Conservation (phyloP, 306 rosid species). For the Rubus idaeus region DNA sequence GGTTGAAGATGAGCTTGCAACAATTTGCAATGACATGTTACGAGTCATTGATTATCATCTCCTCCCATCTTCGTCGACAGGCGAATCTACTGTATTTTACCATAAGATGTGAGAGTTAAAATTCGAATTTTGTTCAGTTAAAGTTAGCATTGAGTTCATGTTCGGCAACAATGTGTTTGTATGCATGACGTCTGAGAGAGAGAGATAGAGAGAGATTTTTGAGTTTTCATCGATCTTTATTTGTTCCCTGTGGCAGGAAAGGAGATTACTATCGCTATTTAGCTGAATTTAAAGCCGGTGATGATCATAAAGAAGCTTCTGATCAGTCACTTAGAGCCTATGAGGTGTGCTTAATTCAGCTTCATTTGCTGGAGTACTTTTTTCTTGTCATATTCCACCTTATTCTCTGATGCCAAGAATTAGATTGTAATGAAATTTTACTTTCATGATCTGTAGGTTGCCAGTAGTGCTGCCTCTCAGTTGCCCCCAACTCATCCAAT, state of each 20-base stretch:
- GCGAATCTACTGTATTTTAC: conserved; percentile 42
- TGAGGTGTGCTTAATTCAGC: conserved; percentile 28
- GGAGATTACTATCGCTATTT: conserved; percentile 53
- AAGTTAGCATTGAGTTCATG: conserved; percentile 11
- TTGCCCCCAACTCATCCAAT: conserved; percentile 63
- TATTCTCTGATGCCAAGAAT: not conserved
- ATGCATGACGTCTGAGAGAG: not conserved
- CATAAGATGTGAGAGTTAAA: conserved; percentile 36
- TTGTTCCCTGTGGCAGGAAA: conserved; percentile 32
- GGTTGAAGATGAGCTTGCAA: conserved; percentile 43
- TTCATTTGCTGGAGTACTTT: conserved; percentile 6
- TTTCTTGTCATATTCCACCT: not conserved
- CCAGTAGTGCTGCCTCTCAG: conserved; percentile 39
- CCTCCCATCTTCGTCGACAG: conserved; percentile 41
- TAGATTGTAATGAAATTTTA: not conserved
- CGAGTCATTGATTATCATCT: conserved; percentile 41
- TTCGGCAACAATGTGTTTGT: not conserved
- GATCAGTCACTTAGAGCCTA: conserved; percentile 48
- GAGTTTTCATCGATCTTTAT: not conserved
- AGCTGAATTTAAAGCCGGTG: conserved; percentile 43
- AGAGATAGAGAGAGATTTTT: not conserved
- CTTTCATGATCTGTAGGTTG: conserved; percentile 33
- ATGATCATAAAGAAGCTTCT: conserved; percentile 43
- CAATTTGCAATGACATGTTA: conserved; percentile 40
- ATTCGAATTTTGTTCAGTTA: not conserved